phyloP scores from a whole-genome alignment of 2,329 filamentous ascomycete species.

The Gliomastix tumulicola region DNA sequence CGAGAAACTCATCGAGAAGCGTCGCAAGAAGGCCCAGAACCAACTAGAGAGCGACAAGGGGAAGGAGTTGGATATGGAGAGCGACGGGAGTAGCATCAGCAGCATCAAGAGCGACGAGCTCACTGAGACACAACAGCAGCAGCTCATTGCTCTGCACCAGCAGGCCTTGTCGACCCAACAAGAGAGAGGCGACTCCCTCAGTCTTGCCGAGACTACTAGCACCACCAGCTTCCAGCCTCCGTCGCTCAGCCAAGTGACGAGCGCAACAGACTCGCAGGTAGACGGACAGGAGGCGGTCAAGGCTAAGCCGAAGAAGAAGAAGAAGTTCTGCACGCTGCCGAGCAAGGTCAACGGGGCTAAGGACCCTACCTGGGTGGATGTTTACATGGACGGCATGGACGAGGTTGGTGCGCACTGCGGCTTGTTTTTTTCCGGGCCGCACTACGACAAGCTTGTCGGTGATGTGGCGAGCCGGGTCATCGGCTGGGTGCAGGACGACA shows the following conservation, averaged over 20 bases:
- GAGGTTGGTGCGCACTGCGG: constrained; percentile 82
- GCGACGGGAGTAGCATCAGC: too few relatives aligned
- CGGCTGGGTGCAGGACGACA: constrained; percentile 62
- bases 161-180: not conserved
- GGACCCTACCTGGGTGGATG: constrained; percentile 69
- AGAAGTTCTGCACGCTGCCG: constrained; percentile 73
- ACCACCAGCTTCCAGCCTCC: not conserved
- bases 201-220: too few relatives aligned
- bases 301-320: constrained; percentile 16
- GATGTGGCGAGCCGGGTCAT: constrained; percentile 63
- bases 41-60: constrained; percentile 16
- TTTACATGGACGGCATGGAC: constrained; percentile 78
- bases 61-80: too few relatives aligned
- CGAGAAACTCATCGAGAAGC: constrained; percentile 51
- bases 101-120: constrained; percentile 10
- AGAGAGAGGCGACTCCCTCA: too few relatives aligned
- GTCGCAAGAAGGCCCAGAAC: constrained; percentile 35
- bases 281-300: not conserved
- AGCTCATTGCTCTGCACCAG: constrained; percentile 8
- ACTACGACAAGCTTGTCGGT: constrained; percentile 71
- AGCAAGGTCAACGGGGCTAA: constrained; percentile 41
- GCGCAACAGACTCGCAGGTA: too few relatives aligned
- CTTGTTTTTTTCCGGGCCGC: constrained; percentile 66
- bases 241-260: not conserved
- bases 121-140: constrained; percentile 10